A percentile compares a stretch with the other conserved stretches of the same genome.
phyloP scores from a whole-genome alignment of 2,329 filamentous ascomycete genomes.

The Huntiella moniliformis region DNA sequence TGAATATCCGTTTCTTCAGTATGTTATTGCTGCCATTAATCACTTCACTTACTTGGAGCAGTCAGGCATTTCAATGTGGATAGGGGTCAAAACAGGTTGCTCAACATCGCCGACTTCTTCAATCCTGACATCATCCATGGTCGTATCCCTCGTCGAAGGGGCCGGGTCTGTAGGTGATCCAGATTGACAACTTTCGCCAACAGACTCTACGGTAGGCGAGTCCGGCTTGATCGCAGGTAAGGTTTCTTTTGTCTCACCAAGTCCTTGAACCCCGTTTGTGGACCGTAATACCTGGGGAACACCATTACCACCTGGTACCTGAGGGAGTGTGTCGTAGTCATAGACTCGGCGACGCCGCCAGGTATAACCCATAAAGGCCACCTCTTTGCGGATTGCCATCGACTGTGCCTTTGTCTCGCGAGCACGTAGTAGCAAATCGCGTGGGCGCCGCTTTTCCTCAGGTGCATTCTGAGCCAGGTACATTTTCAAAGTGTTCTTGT shows the following conservation, averaged over 20 bases:
- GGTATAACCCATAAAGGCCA: constrained; percentile 77
- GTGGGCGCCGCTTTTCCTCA: constrained; percentile 57
- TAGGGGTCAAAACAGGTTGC: background rate
- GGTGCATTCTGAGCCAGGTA: constrained; percentile 33
- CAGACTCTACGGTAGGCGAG: too few relatives aligned
- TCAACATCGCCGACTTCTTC: too few relatives aligned
- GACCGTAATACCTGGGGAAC: constrained; percentile 2
- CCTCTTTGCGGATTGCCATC: constrained; percentile 63
- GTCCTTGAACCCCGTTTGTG: too few relatives aligned
- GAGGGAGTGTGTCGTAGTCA: constrained; percentile 8
- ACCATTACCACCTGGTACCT: constrained; percentile 5
- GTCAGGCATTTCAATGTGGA: background rate
- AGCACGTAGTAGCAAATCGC: constrained; percentile 75
- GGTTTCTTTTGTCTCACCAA: too few relatives aligned
- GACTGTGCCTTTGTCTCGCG: constrained; percentile 42
- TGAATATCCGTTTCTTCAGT: too few relatives aligned
- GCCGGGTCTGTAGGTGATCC: too few relatives aligned
- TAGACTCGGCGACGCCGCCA: constrained; percentile 32
- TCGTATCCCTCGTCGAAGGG: too few relatives aligned
- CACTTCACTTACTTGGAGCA: background rate
- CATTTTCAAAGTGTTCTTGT: constrained; percentile 27
- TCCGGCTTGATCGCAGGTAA: too few relatives aligned
- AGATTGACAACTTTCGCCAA: too few relatives aligned
- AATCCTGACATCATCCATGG: too few relatives aligned
- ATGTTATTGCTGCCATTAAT: too few relatives aligned